phyloP scores from a whole-genome alignment of 495 filamentous ascomycete genomes.

The Talaromyces liani region DNA sequence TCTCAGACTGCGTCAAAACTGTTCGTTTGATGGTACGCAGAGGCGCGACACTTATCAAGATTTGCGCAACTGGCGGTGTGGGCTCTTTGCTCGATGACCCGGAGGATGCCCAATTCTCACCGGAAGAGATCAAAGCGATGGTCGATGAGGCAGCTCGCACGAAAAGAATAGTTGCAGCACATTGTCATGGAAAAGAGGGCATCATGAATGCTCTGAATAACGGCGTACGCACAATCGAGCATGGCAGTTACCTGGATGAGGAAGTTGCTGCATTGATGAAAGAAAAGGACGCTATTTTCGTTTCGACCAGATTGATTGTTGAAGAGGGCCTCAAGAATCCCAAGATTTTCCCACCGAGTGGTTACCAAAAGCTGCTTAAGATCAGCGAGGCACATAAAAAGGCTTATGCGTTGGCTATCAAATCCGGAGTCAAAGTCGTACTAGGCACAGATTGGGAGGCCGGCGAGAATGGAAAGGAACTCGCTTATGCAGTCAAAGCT shows the following conservation, averaged over 20 bases:
- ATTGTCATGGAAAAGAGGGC: constrained; percentile 43
- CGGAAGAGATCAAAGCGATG: constrained; percentile 41
- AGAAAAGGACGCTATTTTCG: constrained; percentile 33
- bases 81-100: constrained; percentile 38
- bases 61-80: constrained; percentile 42
- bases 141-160: constrained; percentile 40
- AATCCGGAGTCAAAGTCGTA: constrained; percentile 26
- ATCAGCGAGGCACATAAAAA: constrained; percentile 22
- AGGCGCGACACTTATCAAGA: constrained; percentile 44
- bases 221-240: constrained; percentile 40
- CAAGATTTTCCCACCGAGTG: constrained; percentile 21
- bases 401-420: constrained; percentile 26
- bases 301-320: constrained; percentile 37
- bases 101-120: constrained; percentile 38
- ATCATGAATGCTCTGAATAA: constrained; percentile 41
- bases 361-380: constrained; percentile 34
- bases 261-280: constrained; percentile 40
- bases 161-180: constrained; percentile 38
- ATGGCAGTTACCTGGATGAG: constrained; percentile 34
- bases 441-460: constrained; percentile 34
- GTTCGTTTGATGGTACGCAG: constrained; percentile 42
- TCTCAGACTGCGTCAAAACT: constrained; percentile 35
- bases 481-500: constrained; percentile 40
- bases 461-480: constrained; percentile 39
- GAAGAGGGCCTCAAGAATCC: constrained; percentile 24